phyloP scores from a whole-genome alignment of 2,329 filamentous ascomycete genomes.

The Aspergillus novofumigatus region DNA sequence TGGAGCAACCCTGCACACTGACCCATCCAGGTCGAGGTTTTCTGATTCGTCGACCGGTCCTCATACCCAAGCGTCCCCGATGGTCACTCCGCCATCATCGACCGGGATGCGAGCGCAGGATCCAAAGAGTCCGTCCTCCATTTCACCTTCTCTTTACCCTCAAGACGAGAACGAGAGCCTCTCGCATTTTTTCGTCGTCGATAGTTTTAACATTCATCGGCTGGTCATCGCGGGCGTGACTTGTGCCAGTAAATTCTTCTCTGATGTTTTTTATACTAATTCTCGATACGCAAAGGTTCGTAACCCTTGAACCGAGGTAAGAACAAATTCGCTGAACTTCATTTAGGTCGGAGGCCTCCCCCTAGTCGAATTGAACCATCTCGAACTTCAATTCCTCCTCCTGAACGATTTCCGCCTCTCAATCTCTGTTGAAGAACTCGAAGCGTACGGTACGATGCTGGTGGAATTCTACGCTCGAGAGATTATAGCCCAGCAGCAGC shows the following conservation, averaged over 20 bases:
- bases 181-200: conserved; percentile 83
- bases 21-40: conserved; percentile 15
- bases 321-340: neutral
- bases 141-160: conserved; percentile 30
- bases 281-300: conserved; percentile 94
- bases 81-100: conserved; percentile 37
- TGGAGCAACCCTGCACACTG: conserved; percentile 12
- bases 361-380: conserved; percentile 85
- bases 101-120: conserved; percentile 33
- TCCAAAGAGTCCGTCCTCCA: conserved; percentile 26
- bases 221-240: conserved; percentile 96
- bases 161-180: conserved; percentile 50
- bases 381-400: conserved; percentile 91
- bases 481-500: conserved; percentile 63
- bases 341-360: conserved; percentile 86
- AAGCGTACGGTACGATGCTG: conserved; percentile 96
- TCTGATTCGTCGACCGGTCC: conserved; percentile 17
- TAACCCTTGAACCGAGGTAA: neutral
- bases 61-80: conserved; percentile 20
- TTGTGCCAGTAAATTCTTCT: conserved; percentile 99
- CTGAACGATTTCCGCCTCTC: conserved; percentile 94
- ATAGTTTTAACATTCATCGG: conserved; percentile 98
- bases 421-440: conserved; percentile 89
- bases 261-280: conserved; percentile 97
- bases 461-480: conserved; percentile 97